Evolutionary conservation across 148 eudicot genomes (phyloP).

Genomic region (Pouteria glomerata): DNA sequence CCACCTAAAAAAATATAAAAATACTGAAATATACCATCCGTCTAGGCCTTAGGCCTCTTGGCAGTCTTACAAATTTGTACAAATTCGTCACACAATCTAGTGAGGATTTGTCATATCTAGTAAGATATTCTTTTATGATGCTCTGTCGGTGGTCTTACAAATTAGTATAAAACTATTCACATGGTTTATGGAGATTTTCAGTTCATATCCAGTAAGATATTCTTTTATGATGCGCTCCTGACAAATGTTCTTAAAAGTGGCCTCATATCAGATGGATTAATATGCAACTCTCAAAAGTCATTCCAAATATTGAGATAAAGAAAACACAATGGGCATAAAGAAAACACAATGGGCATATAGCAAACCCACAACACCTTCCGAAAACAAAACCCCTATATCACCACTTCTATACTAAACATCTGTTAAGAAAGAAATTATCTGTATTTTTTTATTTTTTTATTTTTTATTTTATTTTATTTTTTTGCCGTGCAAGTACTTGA

Average conservation of each 20-base stretch:
- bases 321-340: too few species aligned
- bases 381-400: not conserved
- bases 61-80: too few species aligned
- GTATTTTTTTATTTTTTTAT: too few species aligned
- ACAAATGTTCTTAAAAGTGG: not conserved
- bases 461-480: too few species aligned
- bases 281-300: not conserved
- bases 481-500: not conserved
- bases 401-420: too few species aligned
- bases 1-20: conserved; percentile 50
- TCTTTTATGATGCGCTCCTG: not conserved
- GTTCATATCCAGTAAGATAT: not conserved
- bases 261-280: conserved; percentile 1
- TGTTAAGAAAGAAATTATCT: too few species aligned
- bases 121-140: too few species aligned
- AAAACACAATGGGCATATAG: not conserved
- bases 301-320: not conserved
- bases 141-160: too few species aligned
- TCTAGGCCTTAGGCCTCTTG: too few species aligned
- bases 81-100: too few species aligned
- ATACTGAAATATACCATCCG: conserved; percentile 2
- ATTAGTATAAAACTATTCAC: too few species aligned
- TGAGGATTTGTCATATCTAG: too few species aligned
- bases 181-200: not conserved
- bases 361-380: not conserved